phyloP scores from a whole-genome alignment of 345 rosid genomes.

The Salix brachista region DNA sequence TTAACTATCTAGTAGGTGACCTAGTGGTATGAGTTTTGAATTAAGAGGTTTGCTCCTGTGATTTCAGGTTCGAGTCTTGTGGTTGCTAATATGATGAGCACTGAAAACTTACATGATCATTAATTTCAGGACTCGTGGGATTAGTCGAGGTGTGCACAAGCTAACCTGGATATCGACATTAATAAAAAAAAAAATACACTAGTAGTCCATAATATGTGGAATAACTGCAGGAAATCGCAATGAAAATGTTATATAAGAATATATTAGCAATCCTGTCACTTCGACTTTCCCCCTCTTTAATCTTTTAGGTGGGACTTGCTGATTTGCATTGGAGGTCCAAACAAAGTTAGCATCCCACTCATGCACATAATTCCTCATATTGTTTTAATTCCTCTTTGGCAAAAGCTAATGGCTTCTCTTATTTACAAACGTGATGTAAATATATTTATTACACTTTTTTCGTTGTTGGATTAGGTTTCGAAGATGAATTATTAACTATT shows the following conservation, averaged over 20 bases:
- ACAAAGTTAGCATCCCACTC: neutral
- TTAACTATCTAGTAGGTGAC: too few relatives aligned
- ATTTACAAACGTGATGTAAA: too few relatives aligned
- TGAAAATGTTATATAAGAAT: neutral
- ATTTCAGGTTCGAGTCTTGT: too few relatives aligned
- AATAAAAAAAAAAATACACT: too few relatives aligned
- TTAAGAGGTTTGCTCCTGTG: too few relatives aligned
- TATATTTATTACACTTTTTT: too few relatives aligned
- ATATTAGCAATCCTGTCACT: neutral
- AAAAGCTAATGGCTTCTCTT: neutral
- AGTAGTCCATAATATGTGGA: too few relatives aligned
- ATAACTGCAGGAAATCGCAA: too few relatives aligned
- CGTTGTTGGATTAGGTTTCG: neutral
- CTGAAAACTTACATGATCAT: too few relatives aligned
- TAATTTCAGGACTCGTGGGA: rapidly evolving
- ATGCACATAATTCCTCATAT: neutral
- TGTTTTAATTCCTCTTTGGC: neutral
- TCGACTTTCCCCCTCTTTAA: neutral
- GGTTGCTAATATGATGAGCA: too few relatives aligned
- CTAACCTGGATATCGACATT: rapidly evolving
- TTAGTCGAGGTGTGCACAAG: rapidly evolving
- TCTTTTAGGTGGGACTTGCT: neutral
- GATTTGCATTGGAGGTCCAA: neutral
- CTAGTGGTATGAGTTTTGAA: rapidly evolving
- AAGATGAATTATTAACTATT: neutral